Evolutionary conservation across 2,329 filamentous ascomycete genomes (phyloP).

Genomic region (Aspergillus udagawae): DNA sequence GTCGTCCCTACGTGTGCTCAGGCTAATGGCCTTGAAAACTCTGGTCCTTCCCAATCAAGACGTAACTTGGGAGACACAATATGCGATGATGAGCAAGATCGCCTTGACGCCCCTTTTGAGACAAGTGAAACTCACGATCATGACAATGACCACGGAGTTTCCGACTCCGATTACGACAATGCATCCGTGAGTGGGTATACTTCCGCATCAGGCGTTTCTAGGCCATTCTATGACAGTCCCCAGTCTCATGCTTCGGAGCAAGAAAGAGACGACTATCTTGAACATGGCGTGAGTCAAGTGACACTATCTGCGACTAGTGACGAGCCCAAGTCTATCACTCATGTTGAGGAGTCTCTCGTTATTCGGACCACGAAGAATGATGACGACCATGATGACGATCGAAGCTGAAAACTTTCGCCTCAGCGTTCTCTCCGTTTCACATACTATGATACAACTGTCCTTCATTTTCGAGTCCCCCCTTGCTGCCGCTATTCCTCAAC

Average conservation of each 20-base stretch:
- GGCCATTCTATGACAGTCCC: neutral
- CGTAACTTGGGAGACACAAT: neutral
- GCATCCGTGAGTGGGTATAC: slow-evolving; percentile 1
- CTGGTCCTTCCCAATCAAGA: slow-evolving; percentile 2
- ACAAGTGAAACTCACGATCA: slow-evolving; percentile 5
- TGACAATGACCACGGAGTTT: neutral
- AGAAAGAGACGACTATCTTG: neutral
- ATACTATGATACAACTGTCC: neutral
- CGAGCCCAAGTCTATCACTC: neutral
- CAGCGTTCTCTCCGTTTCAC: slow-evolving; percentile 4
- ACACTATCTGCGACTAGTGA: neutral
- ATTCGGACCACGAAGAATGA: slow-evolving; percentile 2
- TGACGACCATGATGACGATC: slow-evolving; percentile 1
- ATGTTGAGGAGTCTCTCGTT: neutral
- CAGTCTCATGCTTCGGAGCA: neutral
- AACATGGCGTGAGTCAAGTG: neutral
- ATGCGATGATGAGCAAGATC: neutral
- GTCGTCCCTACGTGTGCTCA: slow-evolving; percentile 64
- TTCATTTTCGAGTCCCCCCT: neutral
- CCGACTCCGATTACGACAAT: slow-evolving; percentile 1
- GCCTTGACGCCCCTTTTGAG: neutral
- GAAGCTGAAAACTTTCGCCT: slow-evolving; percentile 3
- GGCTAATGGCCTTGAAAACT: slow-evolving; percentile 18
- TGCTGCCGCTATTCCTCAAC: neutral
- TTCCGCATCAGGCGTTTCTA: neutral